Percentiles rank a stretch among this genome's conserved stretches.
Evolutionary conservation across 805 yeast species (phyloP).

Genomic region (Metschnikowia anglica): DNA sequence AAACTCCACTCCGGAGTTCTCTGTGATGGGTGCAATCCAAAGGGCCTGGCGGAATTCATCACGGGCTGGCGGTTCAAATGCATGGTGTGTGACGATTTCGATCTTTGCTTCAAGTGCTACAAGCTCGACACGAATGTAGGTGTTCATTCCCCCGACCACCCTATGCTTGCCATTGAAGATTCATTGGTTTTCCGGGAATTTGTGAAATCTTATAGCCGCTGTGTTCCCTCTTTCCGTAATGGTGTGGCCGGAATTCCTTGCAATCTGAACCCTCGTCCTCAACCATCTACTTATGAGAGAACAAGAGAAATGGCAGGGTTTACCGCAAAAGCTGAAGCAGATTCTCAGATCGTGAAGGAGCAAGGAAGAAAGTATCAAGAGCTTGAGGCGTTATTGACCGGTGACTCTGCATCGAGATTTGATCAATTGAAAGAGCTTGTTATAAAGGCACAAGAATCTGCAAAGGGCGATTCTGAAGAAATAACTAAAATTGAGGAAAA

Average conservation of each 20-base stretch:
- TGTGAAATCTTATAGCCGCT: background rate
- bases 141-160: constrained; percentile 14
- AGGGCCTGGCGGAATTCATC: constrained; percentile 8
- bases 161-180: constrained; percentile 18
- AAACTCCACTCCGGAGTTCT: constrained; percentile 27
- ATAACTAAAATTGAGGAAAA: background rate
- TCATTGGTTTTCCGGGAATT: constrained; percentile 5
- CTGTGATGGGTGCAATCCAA: constrained; percentile 39
- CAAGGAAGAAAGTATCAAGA: constrained; percentile 3
- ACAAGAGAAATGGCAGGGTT: background rate
- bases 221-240: background rate
- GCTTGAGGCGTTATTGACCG: constrained; percentile 4
- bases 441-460: constrained; percentile 1
- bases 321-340: background rate
- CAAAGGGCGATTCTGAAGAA: background rate
- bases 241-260: background rate
- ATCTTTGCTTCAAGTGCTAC: constrained; percentile 18
- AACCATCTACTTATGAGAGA: background rate
- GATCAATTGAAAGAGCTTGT: constrained; percentile 4
- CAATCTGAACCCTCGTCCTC: background rate
- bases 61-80: constrained; percentile 20
- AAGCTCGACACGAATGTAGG: background rate
- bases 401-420: background rate
- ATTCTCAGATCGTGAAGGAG: background rate
- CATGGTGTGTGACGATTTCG: constrained; percentile 17